These are phyloP conservation scores for Leucosporidium scottii DNA, from an alignment of 768 basidiomycete genomes.

Conservation along the genomic window DNA sequence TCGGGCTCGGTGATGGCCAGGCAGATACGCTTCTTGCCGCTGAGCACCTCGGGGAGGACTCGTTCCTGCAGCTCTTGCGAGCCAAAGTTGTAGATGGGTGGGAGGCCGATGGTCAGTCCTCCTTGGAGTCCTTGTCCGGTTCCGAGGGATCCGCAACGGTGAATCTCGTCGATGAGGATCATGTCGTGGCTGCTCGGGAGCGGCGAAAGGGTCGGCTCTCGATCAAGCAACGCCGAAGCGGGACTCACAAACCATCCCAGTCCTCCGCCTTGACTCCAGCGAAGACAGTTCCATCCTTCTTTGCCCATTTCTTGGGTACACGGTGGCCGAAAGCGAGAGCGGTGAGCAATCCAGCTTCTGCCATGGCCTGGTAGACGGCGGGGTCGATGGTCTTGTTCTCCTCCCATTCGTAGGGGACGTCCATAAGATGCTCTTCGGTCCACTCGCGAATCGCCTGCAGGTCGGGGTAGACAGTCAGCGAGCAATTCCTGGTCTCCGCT, in stretches of 20 bases:
- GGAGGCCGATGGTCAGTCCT: conserved; percentile 24
- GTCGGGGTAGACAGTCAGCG: not conserved
- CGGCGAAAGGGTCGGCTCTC: not conserved
- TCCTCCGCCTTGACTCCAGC: conserved; percentile 30
- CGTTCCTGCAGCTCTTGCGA: conserved; percentile 26
- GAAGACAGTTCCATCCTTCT: conserved; percentile 27
- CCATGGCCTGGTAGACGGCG: conserved; percentile 28
- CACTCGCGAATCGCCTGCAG: conserved; percentile 11
- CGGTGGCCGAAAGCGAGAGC: conserved; percentile 16
- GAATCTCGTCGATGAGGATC: conserved; percentile 32
- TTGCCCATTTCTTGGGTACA: conserved; percentile 21
- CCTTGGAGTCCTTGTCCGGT: conserved; percentile 29
- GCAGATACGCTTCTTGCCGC: conserved; percentile 36
- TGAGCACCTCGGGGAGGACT: conserved; percentile 33
- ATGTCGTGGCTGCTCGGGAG: conserved; percentile 22
- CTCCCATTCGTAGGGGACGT: conserved; percentile 34
- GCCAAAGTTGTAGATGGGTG: conserved; percentile 32
- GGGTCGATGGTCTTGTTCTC: conserved; percentile 33
- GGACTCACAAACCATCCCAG: conserved; percentile 35
- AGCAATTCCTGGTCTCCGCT: too few species aligned
- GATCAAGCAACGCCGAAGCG: not conserved
- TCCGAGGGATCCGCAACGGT: conserved; percentile 26
- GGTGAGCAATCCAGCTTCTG: conserved; percentile 25
- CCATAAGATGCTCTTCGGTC: conserved; percentile 28
- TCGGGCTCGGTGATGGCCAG: conserved; percentile 37